Conservation (phyloP, 1,139 yeast genomes). For the Kurtzmaniella quercitrusa region DNA sequence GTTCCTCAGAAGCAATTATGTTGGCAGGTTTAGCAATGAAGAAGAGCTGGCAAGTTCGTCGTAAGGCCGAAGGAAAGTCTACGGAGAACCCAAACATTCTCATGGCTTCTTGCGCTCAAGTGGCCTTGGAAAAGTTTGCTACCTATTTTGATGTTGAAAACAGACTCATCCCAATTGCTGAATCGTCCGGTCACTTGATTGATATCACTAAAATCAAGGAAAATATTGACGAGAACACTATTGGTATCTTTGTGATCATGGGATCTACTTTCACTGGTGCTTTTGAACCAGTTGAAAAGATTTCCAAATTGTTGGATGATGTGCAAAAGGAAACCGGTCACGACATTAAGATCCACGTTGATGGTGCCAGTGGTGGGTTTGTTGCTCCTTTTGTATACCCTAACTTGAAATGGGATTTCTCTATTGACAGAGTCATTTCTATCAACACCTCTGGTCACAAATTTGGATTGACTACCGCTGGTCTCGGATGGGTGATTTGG, state of each 20-base stretch:
- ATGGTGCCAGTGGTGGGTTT: slow-evolving; percentile 91
- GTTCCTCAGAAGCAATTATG: slow-evolving; percentile 92
- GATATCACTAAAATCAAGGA: slow-evolving; percentile 58
- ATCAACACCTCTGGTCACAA: slow-evolving; percentile 95
- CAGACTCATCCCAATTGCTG: slow-evolving; percentile 64
- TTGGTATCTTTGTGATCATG: slow-evolving; percentile 82
- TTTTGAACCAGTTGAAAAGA: slow-evolving; percentile 70
- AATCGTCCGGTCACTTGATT: slow-evolving; percentile 58
- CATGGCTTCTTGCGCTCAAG: slow-evolving; percentile 96
- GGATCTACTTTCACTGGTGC: slow-evolving; percentile 95
- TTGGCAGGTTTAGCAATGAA: slow-evolving; percentile 91
- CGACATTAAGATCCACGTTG: slow-evolving; percentile 81
- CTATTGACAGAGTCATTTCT: slow-evolving; percentile 69
- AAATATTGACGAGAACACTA: slow-evolving; percentile 82
- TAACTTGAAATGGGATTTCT: slow-evolving; percentile 77
- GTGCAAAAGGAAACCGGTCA: slow-evolving; percentile 65
- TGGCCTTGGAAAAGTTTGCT: slow-evolving; percentile 91
- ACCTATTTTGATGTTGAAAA: slow-evolving; percentile 90
- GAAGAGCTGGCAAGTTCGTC: slow-evolving; percentile 76
- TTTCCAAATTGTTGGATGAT: slow-evolving; percentile 60
- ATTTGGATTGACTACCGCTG: slow-evolving; percentile 86
- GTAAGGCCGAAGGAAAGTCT: slow-evolving; percentile 57
- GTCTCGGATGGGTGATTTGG: slow-evolving; percentile 92
- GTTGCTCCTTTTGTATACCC: slow-evolving; percentile 83
- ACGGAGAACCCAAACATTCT: slow-evolving; percentile 72